Base-by-base conservation (phyloP, 306 rosid species). In the Fragaria ananassa region DNA sequence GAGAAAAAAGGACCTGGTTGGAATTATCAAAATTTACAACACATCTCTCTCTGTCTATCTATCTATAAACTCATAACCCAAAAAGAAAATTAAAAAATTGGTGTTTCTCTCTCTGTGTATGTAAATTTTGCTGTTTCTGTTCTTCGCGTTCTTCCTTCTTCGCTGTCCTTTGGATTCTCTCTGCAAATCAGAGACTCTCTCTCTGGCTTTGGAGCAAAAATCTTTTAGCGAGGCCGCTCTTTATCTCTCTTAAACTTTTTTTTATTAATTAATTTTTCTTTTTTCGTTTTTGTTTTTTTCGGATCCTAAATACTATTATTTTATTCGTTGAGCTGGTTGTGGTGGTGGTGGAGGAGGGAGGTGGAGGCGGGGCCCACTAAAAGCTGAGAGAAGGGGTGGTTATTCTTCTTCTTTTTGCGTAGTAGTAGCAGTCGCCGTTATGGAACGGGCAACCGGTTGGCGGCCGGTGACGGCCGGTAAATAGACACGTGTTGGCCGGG, bases 151-250 rank as follows among this genome's bases (percentile, higher is more conserved):
- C 42, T 13, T 7, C 47, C 17, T 74, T 49, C 62, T 64, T 42
- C 64, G 56, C 5, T 76, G 87, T 81, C 77, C 81, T 82, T 83
- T 75, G 85, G 85, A 89, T 86, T 82, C 80, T 82, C 88, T 88
- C 88, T 78, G 93, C 88, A 86, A 88, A 87, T 90, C 89, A 90
- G 83, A 77, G 81, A 85, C 74, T 69, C 47, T 44, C 62, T 56
- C 39, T 23, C 34, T 44, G 83, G 81, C 80, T 71, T 85, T 63
- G 87, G 87, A 89, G 88, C 96, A 74, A 78, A 83, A 81, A 74
- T 56, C 62, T 83, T 46, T 37, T 66, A 62, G 74, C 44, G 61
- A 74, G 75, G 72, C 68, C 86, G 83, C 83, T 17, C 87, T 76
- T 47, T 34, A 47, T 74, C 74, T 37, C 66, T 62, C 62, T 53